These are phyloP conservation scores for Viola pubescens DNA, from an alignment of 441 rosid species.

Conservation along the genomic window DNA sequence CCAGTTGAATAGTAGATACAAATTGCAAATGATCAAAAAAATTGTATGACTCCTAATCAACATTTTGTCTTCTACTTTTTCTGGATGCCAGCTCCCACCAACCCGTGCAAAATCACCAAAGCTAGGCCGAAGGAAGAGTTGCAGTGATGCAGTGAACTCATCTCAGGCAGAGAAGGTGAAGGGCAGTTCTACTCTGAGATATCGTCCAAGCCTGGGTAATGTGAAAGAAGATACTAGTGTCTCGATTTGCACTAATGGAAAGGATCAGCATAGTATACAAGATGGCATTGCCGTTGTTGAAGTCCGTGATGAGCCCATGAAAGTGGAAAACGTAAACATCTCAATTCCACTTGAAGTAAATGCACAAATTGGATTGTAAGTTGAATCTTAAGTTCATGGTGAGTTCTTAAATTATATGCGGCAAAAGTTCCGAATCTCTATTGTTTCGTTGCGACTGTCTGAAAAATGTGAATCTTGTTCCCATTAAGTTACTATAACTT, in stretches of 20 bases:
- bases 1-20: not conserved
- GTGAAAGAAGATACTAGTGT: slow-evolving; percentile 24
- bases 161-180: slow-evolving; percentile 35
- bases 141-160: slow-evolving; percentile 28
- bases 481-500: slow-evolving; percentile 27
- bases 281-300: slow-evolving; percentile 20
- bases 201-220: slow-evolving; percentile 29
- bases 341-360: slow-evolving; percentile 21
- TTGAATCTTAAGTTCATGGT: slow-evolving; percentile 28
- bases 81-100: slow-evolving; percentile 63
- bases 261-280: slow-evolving; percentile 10
- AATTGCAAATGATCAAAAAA: not conserved
- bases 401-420: slow-evolving; percentile 31
- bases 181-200: slow-evolving; percentile 29
- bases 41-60: slow-evolving; percentile 4
- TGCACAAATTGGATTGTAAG: slow-evolving; percentile 21
- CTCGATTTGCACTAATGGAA: slow-evolving; percentile 15
- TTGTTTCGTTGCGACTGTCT: slow-evolving; percentile 17
- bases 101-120: slow-evolving; percentile 96
- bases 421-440: slow-evolving; percentile 21
- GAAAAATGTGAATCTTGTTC: slow-evolving; percentile 25
- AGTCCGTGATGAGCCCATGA: slow-evolving; percentile 14
- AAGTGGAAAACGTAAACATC: slow-evolving; percentile 22
- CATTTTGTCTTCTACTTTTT: not conserved
- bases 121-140: slow-evolving; percentile 75